Percentiles rank a stretch among this genome's conserved stretches.
These are phyloP conservation scores for Penicillium chermesinum DNA, from an alignment of 495 filamentous ascomycete genomes.

Conservation along the genomic window DNA sequence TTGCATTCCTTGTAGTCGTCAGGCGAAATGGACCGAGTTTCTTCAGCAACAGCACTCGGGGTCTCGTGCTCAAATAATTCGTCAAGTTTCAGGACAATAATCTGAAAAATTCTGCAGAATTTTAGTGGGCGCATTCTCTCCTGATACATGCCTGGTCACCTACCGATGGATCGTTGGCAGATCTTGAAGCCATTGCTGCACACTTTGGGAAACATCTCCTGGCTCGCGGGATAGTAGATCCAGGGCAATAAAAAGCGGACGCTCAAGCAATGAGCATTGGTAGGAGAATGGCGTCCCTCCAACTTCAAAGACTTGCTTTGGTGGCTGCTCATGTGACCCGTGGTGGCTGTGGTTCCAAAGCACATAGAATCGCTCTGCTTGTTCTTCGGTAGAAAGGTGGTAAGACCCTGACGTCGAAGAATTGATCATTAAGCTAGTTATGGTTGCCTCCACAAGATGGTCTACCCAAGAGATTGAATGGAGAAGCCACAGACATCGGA, in stretches of 20 bases:
- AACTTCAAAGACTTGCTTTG: slow-evolving; percentile 44
- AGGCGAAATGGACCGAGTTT: slow-evolving; percentile 21
- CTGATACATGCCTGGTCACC: slow-evolving; percentile 2
- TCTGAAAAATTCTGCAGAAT: slow-evolving; percentile 35
- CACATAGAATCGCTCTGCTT: slow-evolving; percentile 57
- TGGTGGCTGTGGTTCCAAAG: slow-evolving; percentile 77
- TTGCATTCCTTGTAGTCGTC: slow-evolving; percentile 71
- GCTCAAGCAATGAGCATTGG: slow-evolving; percentile 62
- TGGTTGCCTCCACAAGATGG: slow-evolving; percentile 69
- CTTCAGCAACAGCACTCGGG: slow-evolving; percentile 8
- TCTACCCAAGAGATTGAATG: slow-evolving; percentile 59
- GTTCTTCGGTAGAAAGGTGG: slow-evolving; percentile 31
- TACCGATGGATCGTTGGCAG: slow-evolving; percentile 49
- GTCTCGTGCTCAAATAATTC: slow-evolving; percentile 28
- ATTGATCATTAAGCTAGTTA: slow-evolving; percentile 67
- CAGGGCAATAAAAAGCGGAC: slow-evolving; percentile 76
- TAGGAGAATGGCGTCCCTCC: slow-evolving; percentile 33
- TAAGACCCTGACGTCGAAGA: slow-evolving; percentile 20
- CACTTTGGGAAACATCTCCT: slow-evolving; percentile 67
- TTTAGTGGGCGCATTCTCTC: slow-evolving; percentile 9
- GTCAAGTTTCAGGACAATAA: slow-evolving; percentile 37
- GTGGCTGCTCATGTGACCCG: slow-evolving; percentile 51
- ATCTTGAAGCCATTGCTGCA: slow-evolving; percentile 77
- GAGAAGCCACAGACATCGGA: slow-evolving; percentile 78
- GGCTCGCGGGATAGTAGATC: slow-evolving; percentile 71